Evolutionary conservation across 805 yeast genomes (phyloP), one percentile per base, ranked within the genome.

Genomic region (Maudiozyma saulgeensis): DNA sequence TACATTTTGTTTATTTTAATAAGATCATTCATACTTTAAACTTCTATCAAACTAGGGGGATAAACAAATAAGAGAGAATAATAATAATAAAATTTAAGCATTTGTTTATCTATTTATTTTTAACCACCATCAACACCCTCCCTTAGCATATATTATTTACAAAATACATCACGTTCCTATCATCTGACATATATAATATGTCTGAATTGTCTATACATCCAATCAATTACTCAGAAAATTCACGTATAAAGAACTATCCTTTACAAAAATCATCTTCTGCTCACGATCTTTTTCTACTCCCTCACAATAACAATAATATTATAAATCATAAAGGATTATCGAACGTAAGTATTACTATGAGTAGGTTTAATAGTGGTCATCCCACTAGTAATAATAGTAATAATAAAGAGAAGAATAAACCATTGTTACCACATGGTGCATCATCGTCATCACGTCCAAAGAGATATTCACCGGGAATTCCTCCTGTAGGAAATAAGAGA

Each of bases 401-500:
- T 19, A 21, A 32, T 40, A 46, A 15, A 21, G 34, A 13, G 7
- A 47, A 26, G 28, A 41, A 46, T 21, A 35, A 21, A 35, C 15
- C 38, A 35, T 19, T 19, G 18, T 16, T 26, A 21, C 34, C 6
- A 40, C 42, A 19, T 28, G 32, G 32, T 28, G 31, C 25, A 32
- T n/a, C 43, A 32, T 21, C 32, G 18, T 16, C 23, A 21, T 12
- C 16, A 21, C 32, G 32, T 28, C 32, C 32, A 28, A 28, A 28
- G 32, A 28, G 32, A 28, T 28, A 28, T 28, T 28, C n/a, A 6
- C n/a, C 16, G n/a, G 16, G 15, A 31, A 11, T 25, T 18, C 25
- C 42, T 3, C 9, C 26, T n/a, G 11, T 39, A 12, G 8, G 15
- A 21, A 45, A 44, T 6, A 62, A 60, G 47, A 60, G 61, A 52